phyloP scores from a whole-genome alignment of 1,284 basidiomycete species.

The Neolentinus lepideus region DNA sequence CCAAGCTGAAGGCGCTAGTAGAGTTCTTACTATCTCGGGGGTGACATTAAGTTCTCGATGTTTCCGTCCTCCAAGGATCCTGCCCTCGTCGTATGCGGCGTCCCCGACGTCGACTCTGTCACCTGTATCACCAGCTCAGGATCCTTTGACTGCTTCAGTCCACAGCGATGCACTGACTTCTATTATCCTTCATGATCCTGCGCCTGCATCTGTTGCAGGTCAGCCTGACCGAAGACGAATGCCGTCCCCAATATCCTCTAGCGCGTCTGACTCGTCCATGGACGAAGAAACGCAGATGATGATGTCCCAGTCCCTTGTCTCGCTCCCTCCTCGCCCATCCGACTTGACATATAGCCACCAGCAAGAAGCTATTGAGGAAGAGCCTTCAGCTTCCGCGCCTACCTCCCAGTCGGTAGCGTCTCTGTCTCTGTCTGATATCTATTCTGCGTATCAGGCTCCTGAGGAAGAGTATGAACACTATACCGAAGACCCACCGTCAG shows the following conservation, averaged over 20 bases:
- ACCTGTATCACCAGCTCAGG: not conserved
- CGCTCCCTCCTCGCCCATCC: slow-evolving; percentile 31
- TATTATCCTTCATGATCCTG: not conserved
- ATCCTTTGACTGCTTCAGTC: not conserved
- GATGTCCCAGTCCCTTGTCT: slow-evolving; percentile 72
- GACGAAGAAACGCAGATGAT: slow-evolving; percentile 59
- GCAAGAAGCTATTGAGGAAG: not conserved
- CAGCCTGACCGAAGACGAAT: not conserved
- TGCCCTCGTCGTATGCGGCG: slow-evolving; percentile 4
- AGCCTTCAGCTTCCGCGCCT: not conserved
- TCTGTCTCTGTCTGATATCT: not conserved
- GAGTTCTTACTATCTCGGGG: slow-evolving; percentile 45
- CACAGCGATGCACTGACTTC: slow-evolving; percentile 1
- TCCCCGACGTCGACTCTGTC: slow-evolving; percentile 1
- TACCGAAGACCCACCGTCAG: not conserved
- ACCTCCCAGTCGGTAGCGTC: not conserved
- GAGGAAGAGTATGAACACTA: not conserved
- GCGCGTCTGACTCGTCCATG: slow-evolving; percentile 33
- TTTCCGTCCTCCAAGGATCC: slow-evolving; percentile 23
- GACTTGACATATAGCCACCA: not conserved
- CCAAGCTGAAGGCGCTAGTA: slow-evolving; percentile 26
- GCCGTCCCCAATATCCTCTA: slow-evolving; percentile 17
- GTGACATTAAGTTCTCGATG: slow-evolving; percentile 36
- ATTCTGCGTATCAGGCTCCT: not conserved
- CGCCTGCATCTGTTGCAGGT: not conserved